Percentiles rank a stretch among this genome's conserved stretches.
These are phyloP conservation scores for Nakaseomyces sp. DNA, from an alignment of 1,139 yeast species.

Conservation along the genomic window DNA sequence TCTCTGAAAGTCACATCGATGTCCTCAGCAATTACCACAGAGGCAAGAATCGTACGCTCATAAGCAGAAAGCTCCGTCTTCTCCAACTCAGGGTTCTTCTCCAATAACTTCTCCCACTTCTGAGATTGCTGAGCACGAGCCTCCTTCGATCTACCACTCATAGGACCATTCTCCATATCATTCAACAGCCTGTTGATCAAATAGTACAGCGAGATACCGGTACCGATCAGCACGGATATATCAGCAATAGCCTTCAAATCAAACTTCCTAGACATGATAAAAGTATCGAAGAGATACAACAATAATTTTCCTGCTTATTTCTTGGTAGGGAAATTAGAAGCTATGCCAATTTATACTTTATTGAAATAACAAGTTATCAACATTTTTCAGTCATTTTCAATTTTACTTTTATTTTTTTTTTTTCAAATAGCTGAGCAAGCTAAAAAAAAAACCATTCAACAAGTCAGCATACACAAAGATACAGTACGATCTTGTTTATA, in stretches of 20 bases:
- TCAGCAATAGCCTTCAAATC: slow-evolving; percentile 55
- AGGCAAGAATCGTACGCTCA: slow-evolving; percentile 64
- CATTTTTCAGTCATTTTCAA: too few relatives aligned
- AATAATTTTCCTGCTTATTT: too few relatives aligned
- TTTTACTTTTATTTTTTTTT: too few relatives aligned
- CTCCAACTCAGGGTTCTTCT: slow-evolving; percentile 47
- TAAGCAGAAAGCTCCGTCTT: slow-evolving; percentile 59
- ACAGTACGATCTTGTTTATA: too few relatives aligned
- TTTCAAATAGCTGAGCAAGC: too few relatives aligned
- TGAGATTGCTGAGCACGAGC: slow-evolving; percentile 58
- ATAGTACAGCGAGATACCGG: slow-evolving; percentile 74
- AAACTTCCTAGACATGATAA: slow-evolving; percentile 34
- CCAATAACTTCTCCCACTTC: slow-evolving; percentile 51
- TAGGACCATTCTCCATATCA: slow-evolving; percentile 40
- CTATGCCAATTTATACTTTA: too few relatives aligned
- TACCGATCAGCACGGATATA: slow-evolving; percentile 65
- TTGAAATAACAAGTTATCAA: too few relatives aligned
- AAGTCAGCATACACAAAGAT: too few relatives aligned
- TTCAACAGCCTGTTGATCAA: slow-evolving; percentile 50
- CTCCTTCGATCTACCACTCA: slow-evolving; percentile 50
- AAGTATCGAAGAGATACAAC: too few relatives aligned
- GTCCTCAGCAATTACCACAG: slow-evolving; percentile 80
- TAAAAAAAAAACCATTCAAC: too few relatives aligned
- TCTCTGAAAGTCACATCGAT: slow-evolving; percentile 66
- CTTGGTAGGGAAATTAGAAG: too few relatives aligned